Conservation (phyloP, 2,329 filamentous ascomycete species). For the Emmonsiellopsis sp. region DNA sequence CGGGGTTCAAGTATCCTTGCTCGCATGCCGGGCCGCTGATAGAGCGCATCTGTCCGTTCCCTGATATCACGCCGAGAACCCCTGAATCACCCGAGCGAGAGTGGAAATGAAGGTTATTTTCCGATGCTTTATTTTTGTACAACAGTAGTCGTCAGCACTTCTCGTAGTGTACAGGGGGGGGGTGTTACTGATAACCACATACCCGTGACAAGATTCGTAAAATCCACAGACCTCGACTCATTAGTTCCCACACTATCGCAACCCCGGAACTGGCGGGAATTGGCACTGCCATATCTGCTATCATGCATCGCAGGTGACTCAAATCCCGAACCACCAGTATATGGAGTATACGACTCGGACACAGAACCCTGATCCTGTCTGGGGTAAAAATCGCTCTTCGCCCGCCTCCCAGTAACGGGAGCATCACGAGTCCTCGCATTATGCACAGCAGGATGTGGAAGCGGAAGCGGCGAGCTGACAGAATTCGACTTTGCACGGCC, state of each 20-base stretch:
- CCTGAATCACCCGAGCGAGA: background rate
- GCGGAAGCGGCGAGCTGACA: background rate
- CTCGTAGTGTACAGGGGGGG: background rate
- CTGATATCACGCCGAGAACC: background rate
- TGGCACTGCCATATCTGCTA: background rate
- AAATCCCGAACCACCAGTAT: background rate
- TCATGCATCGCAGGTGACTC: background rate
- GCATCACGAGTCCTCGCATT: background rate
- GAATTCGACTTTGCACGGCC: background rate
- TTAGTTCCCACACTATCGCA: background rate
- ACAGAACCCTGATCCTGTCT: background rate
- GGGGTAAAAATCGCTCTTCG: background rate
- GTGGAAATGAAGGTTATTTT: background rate
- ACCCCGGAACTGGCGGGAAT: background rate
- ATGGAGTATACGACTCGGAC: background rate
- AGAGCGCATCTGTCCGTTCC: background rate
- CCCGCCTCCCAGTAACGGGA: background rate
- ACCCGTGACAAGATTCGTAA: slow-evolving; percentile 1
- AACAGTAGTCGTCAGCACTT: background rate
- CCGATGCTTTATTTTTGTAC: background rate
- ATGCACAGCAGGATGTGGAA: background rate
- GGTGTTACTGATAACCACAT: background rate
- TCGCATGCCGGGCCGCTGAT: background rate
- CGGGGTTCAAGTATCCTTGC: background rate
- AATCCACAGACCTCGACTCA: background rate